Conservation (phyloP, 1,284 basidiomycete species). For the Ganoderma meredithae region DNA sequence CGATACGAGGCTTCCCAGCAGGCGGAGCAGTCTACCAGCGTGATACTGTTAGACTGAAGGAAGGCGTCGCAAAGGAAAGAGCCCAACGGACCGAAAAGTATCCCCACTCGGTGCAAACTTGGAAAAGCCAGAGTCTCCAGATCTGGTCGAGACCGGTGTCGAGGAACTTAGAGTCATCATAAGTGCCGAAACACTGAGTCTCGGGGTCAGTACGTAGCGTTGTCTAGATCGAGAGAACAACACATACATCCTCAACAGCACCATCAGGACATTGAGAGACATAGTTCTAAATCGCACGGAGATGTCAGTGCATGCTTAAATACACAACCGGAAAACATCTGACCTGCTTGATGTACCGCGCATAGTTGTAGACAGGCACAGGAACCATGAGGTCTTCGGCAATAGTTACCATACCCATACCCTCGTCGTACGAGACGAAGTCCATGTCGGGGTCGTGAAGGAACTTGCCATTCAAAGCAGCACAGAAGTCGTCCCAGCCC, state of each 20-base stretch:
- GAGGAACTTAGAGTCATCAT: conserved; percentile 72
- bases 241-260: conserved; percentile 65
- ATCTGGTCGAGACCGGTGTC: conserved; percentile 67
- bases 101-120: conserved; percentile 95
- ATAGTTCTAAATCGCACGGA: conserved; percentile 52
- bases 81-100: conserved; percentile 72
- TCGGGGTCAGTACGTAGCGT: background rate
- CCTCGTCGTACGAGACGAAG: conserved; percentile 31
- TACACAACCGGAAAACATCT: conserved; percentile 21
- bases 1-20: conserved; percentile 67
- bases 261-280: conserved; percentile 66
- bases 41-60: background rate
- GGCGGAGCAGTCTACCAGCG: conserved; percentile 72
- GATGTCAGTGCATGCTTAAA: background rate
- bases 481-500: conserved; percentile 78
- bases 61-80: background rate
- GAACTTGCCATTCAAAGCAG: conserved; percentile 58
- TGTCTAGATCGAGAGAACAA: background rate
- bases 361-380: conserved; percentile 77
- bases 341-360: conserved; percentile 76
- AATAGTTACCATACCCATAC: conserved; percentile 45
- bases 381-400: conserved; percentile 52
- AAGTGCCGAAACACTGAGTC: conserved; percentile 85
- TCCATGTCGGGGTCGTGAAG: conserved; percentile 12
- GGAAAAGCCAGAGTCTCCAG: conserved; percentile 92